Conservation (phyloP, 2,329 filamentous ascomycete species). For the Lachnellula arida region DNA sequence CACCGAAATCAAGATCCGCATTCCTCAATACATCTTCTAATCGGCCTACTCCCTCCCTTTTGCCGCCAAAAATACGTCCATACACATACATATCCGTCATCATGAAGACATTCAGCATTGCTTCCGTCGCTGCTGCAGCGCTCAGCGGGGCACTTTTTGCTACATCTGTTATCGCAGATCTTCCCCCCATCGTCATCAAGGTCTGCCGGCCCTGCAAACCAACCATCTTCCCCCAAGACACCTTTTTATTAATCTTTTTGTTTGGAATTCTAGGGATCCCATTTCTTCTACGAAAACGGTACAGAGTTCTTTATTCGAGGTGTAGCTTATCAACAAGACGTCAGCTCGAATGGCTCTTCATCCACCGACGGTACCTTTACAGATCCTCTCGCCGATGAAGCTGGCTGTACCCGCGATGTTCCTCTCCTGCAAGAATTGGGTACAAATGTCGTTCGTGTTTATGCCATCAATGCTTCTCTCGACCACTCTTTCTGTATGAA, state of each 20-base stretch:
- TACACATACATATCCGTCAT: conserved; percentile 25
- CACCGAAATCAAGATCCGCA: background rate
- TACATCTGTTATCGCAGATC: conserved; percentile 45
- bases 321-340: conserved; percentile 90
- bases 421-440: conserved; percentile 71
- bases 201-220: conserved; percentile 17
- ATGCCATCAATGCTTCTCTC: conserved; percentile 76
- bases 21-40: background rate
- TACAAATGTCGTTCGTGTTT: conserved; percentile 93
- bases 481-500: conserved; percentile 85
- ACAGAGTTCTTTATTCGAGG: conserved; percentile 91
- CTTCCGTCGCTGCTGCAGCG: conserved; percentile 37
- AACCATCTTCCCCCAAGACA: conserved; percentile 3
- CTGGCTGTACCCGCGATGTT: conserved; percentile 77
- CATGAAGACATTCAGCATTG: conserved; percentile 51
- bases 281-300: conserved; percentile 47
- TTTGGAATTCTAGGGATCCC: conserved; percentile 27
- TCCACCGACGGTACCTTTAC: conserved; percentile 55
- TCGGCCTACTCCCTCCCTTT: background rate
- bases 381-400: conserved; percentile 74
- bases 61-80: background rate
- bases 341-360: conserved; percentile 49
- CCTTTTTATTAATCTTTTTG: background rate
- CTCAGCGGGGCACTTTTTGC: conserved; percentile 49
- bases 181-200: conserved; percentile 50